Percentiles rank a stretch among this genome's conserved stretches.
Evolutionary conservation across 768 basidiomycete genomes (phyloP).

Genomic region (Boletellus ananiceps): DNA sequence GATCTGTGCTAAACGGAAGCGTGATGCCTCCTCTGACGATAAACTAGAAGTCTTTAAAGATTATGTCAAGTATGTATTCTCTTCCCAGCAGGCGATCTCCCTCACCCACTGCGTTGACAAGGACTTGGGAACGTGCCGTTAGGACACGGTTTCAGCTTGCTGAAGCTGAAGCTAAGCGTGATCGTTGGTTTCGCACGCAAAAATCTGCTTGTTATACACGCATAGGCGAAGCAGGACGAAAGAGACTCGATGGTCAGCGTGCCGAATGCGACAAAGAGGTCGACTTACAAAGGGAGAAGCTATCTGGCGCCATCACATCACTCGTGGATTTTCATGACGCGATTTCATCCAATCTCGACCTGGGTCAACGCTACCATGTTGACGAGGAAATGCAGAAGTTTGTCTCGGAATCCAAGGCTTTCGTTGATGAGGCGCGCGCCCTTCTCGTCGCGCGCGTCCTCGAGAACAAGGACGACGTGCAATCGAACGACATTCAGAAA

Average conservation of each 20-base stretch:
- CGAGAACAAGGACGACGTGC: conserved; percentile 10
- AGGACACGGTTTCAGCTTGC: conserved; percentile 22
- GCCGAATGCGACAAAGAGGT: conserved; percentile 25
- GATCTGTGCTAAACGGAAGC: conserved; percentile 26
- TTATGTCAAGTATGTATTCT: conserved; percentile 25
- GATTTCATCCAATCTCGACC: conserved; percentile 20
- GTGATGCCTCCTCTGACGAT: conserved; percentile 17
- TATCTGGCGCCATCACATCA: conserved; percentile 20
- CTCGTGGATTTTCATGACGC: conserved; percentile 23
- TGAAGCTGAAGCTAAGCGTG: conserved; percentile 28
- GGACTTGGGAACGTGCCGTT: conserved; percentile 29
- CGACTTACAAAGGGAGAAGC: conserved; percentile 20
- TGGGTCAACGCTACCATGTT: conserved; percentile 27
- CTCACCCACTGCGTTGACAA: conserved; percentile 9
- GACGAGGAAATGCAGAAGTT: conserved; percentile 18
- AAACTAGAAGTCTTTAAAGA: conserved; percentile 26
- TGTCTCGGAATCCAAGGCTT: conserved; percentile 23
- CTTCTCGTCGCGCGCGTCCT: conserved; percentile 22
- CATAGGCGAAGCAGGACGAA: conserved; percentile 28
- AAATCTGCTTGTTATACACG: conserved; percentile 28
- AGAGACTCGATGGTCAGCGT: conserved; percentile 27
- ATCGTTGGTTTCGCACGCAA: conserved; percentile 29
- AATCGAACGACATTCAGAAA: neutral
- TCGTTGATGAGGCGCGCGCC: conserved; percentile 21
- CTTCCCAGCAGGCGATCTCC: neutral